Conservation (phyloP, 2,329 filamentous ascomycete species). For the Sporothrix sp. region DNA sequence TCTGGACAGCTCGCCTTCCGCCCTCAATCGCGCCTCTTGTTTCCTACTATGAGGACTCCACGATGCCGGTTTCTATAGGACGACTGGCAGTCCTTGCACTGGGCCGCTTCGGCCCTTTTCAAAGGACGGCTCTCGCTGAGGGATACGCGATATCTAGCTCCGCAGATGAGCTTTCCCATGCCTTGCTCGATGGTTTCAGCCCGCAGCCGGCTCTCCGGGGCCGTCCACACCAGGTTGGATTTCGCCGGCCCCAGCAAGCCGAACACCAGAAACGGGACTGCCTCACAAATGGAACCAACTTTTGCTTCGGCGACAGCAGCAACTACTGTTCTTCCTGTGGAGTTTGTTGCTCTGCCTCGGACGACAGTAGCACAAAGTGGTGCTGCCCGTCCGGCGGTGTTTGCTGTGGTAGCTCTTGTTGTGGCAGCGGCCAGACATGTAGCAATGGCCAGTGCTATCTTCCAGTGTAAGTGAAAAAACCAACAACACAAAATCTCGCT, state of each 20-base stretch:
- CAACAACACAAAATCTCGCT: no score
- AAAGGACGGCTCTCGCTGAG: neutral
- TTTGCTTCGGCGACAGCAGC: slow-evolving; percentile 23
- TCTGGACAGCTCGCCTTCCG: neutral
- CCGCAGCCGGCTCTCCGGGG: slow-evolving; percentile 15
- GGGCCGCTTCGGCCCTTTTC: slow-evolving; percentile 2
- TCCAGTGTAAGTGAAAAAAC: slow-evolving; percentile 11
- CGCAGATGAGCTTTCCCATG: neutral
- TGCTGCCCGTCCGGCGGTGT: slow-evolving; percentile 22
- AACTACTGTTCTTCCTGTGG: slow-evolving; percentile 24
- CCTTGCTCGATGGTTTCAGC: neutral
- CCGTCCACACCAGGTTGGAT: slow-evolving; percentile 17
- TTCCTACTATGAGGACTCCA: slow-evolving; percentile 8
- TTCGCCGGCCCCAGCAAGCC: slow-evolving; percentile 11
- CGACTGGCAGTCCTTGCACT: slow-evolving; percentile 13
- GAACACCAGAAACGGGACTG: slow-evolving; percentile 21
- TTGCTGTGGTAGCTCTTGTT: slow-evolving; percentile 26
- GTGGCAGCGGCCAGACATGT: slow-evolving; percentile 24
- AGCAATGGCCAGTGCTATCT: slow-evolving; percentile 22
- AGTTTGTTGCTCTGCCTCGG: slow-evolving; percentile 21
- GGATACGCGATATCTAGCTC: neutral
- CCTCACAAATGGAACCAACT: slow-evolving; percentile 26
- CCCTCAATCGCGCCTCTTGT: neutral
- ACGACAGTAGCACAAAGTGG: slow-evolving; percentile 16
- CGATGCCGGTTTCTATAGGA: slow-evolving; percentile 14